Evolutionary conservation across 2,329 filamentous ascomycete genomes (phyloP), one percentile per base, ranked within the genome.

Genomic region (Onygenales sp.): DNA sequence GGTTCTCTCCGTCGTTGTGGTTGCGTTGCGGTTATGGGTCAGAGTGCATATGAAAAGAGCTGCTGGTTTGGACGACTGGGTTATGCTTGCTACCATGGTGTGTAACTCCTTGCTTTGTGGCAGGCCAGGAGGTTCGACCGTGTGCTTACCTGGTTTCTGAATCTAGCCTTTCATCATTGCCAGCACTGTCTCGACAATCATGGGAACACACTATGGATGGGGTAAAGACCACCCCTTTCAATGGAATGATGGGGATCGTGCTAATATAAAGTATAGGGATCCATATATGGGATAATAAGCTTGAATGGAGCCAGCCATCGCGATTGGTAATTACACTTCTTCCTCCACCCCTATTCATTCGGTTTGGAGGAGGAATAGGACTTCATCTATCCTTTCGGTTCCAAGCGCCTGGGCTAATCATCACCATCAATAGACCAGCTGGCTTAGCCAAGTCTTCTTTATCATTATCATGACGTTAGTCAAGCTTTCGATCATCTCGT

Each of bases 31-130:
- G 8, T 45, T 58, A 32, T 60, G 45, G 27, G 57, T 59, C 13
- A 54, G 59, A 33, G 17, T 60, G 36, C 50, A 48, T 36, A 59
- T 61, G 43, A 59, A 52, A 50, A 50, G 53, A 7, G 41, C 53
- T 17, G 56, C 54, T 32, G 59, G 58, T 35, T 56, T 48, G 53
- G 59, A 61, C 52, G 59, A 61, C 50, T 59, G 55, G 55, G 39
- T 61, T 33, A 60, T 61, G 33, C 54, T 55, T 33, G 50, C 52
- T 38, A 54, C 54, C 7, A 54, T 61, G 52, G 58, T 61, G 55
- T 45, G 52, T 39, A 13, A 10, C 27, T 21, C 2, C 42, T 6
- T 9, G 17, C 9, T 14, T 17, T 35, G 10, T 13, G 46, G 3
- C 21, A 8, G 11, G 21, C 13, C 14, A 17, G 43, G 45, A 32